Base-by-base conservation (phyloP, 2,329 filamentous ascomycete genomes). In the Aspergillus ochraceoroseus region DNA sequence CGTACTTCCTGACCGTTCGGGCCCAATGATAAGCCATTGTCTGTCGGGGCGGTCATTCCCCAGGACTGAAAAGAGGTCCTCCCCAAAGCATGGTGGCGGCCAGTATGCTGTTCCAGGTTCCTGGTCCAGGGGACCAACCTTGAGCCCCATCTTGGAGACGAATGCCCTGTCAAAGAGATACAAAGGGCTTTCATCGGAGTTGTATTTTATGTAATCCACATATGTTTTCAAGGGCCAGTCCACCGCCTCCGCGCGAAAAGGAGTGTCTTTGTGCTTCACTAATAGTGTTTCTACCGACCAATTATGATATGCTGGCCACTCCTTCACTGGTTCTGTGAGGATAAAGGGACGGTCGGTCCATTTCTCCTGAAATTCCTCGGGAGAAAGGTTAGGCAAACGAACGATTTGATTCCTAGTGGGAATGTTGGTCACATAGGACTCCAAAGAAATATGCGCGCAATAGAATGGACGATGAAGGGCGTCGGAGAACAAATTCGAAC, bases 81-180 rank as follows among this genome's bases (percentile, higher is more conserved):
- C 77, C 0, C 87, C 87, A 60, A 96, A 95, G 61, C 86, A 94
- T 11, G 79, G 70, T 0, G 90, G 89, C 9, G 79, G 78, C 79
- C 82, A 87, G 65, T 95, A 96, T 5, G 71, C 68, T 9, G 80
- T 72, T 6, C 71, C 59, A 6, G 68, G 65, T 11, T 68, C 70
- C 18, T 55, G 39, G 7, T 58, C 48, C 9, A 51, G 51, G 7
- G 44, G 50, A 7, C 78, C 80, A n/a, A 85, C 70, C 11, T 70
- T 68, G 33, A 95, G 69, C 7, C 67, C 65, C 80, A 94, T 95
- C 65, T 95, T 95, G 53, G 88, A 80, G 1, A 81, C 87, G 58
- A 96, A 96, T 14, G 73, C 76, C 42, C 83, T 79, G 62, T 96
- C 92, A 61, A 96, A 96, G 20, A 96, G 76, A 60, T 96, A 96